Evolutionary conservation across 768 basidiomycete species (phyloP), one percentile per base, ranked within the genome.

Genomic region (Kockovaella imperatae): DNA sequence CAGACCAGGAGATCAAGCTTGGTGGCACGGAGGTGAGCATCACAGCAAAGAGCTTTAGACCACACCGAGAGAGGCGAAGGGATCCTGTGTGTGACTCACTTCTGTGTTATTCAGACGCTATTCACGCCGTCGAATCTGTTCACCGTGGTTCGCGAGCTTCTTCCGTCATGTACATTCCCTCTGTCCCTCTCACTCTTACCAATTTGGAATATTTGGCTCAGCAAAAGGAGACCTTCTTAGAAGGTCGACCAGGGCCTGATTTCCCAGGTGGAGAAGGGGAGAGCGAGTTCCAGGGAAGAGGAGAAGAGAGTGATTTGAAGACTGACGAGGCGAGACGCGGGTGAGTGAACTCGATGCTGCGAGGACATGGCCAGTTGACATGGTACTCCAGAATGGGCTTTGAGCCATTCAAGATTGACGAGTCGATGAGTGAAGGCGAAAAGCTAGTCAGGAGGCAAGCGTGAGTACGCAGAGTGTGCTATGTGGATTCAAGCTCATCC

Each of bases 231-330:
- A 68, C 75, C 11, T 87, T 86, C 71, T 69, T 82, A 32, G 53
- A 69, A 6, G 81, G 81, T 5, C 60, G 77, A 20, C 77, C 81
- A 20, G 83, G 84, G 6, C 83, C 84, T 3, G 86, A 88, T 62
- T 87, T 83, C 70, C 80, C 78, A 11, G 67, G 67, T 24, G 67
- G 67, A 21, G 56, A 53, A 3, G 74, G 75, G 18, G 77, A 76
- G 51, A 66, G 60, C 34, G 52, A 52, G 2, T 75, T 75, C 52
- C 57, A 66, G 8, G 74, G 75, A n/a, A 67, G 74, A 5, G 78
- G 76, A 2, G 56, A 48, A 20, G 71, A 70, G 14, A 64, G 58
- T 3, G 77, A 80, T 45, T 67, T 79, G 30, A 47, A 62, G 18
- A 62, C 53, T 18, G 56, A 64, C 4, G 52, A 73, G 2, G 72